phyloP scores from a whole-genome alignment of 257 asterid genomes.

The Eustoma russellianum region DNA sequence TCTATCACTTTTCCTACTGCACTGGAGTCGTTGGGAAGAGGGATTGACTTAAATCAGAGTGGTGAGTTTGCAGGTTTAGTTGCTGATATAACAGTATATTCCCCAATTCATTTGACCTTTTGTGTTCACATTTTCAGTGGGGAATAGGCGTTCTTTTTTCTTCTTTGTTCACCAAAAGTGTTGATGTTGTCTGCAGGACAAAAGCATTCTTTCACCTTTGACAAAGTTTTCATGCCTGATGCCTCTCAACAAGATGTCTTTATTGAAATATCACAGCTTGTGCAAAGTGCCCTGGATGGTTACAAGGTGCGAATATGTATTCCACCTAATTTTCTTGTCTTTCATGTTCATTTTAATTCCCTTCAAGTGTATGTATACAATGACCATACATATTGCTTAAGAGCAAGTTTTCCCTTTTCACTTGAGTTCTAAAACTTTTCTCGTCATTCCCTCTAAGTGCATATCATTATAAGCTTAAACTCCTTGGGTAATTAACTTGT shows the following conservation, averaged over 20 bases:
- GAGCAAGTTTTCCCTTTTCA: too few species aligned
- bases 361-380: too few species aligned
- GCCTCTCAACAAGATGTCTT: slow-evolving; percentile 84
- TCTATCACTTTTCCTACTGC: slow-evolving; percentile 64
- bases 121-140: not conserved
- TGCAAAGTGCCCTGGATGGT: slow-evolving; percentile 98
- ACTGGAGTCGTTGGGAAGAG: slow-evolving; percentile 59
- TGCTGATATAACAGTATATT: not conserved
- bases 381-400: too few species aligned
- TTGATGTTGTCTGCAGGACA: slow-evolving; percentile 38
- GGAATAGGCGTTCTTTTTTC: too few species aligned
- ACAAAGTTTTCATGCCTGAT: slow-evolving; percentile 80
- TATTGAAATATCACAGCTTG: slow-evolving; percentile 93
- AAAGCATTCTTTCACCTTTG: slow-evolving; percentile 73
- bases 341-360: too few species aligned
- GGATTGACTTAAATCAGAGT: slow-evolving; percentile 69
- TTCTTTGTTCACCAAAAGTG: too few species aligned
- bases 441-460: too few species aligned
- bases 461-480: too few species aligned
- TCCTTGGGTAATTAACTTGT: too few species aligned
- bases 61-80: slow-evolving; percentile 29
- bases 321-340: too few species aligned
- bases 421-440: too few species aligned
- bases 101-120: slow-evolving; percentile 7
- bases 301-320: slow-evolving; percentile 49